These are phyloP conservation scores for Acacia confusa DNA, from an alignment of 306 rosid genomes.

Conservation along the genomic window DNA sequence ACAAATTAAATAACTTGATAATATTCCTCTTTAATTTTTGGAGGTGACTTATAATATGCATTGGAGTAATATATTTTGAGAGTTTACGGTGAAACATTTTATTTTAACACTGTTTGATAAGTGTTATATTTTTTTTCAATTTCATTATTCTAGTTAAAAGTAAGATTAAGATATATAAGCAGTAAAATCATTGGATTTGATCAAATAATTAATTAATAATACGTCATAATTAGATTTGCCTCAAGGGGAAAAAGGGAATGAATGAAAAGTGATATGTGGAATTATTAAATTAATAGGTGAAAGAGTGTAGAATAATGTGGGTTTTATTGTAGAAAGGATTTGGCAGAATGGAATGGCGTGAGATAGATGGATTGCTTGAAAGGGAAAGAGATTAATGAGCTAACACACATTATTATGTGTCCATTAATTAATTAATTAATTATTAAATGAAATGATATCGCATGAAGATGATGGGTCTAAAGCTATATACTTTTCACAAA, in stretches of 20 bases:
- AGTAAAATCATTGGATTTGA: background rate
- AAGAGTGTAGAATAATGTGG: background rate
- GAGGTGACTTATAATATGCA: too few relatives aligned
- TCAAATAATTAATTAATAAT: background rate
- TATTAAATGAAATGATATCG: slow-evolving; percentile 18
- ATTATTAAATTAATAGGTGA: background rate
- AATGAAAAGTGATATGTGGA: background rate
- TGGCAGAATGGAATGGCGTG: slow-evolving; percentile 23
- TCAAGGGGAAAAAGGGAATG: background rate
- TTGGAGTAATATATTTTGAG: background rate
- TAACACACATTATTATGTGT: slow-evolving; percentile 33
- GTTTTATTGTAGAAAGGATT: background rate
- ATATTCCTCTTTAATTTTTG: too few relatives aligned
- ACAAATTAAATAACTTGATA: too few relatives aligned
- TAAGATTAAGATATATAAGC: background rate
- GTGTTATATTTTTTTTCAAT: too few relatives aligned
- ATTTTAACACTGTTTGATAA: too few relatives aligned
- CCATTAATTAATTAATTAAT: background rate
- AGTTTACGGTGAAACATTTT: background rate
- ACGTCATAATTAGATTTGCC: background rate
- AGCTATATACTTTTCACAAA: background rate
- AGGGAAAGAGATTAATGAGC: slow-evolving; percentile 56
- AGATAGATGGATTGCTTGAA: slow-evolving; percentile 39
- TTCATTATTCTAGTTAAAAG: background rate
- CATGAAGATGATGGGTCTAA: slow-evolving; percentile 30